Percentiles rank a stretch among this genome's conserved stretches.
Conservation (phyloP, 2,329 filamentous ascomycete species). For the Xylaria sp. region DNA sequence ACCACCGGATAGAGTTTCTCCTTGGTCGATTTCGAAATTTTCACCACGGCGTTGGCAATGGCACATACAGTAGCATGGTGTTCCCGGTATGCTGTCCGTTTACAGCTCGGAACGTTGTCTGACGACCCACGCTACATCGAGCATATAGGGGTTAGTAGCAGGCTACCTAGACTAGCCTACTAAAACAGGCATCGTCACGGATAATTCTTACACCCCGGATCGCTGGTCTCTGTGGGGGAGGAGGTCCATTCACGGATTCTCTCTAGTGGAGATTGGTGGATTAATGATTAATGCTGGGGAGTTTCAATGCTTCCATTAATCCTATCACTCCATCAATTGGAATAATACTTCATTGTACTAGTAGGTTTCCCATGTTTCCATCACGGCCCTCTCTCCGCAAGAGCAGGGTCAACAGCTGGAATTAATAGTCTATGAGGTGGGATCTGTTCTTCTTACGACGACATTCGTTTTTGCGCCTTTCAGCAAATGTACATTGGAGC, state of each 20-base stretch:
- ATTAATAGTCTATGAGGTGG: background rate
- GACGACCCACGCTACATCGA: constrained; percentile 4
- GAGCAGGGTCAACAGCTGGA: background rate
- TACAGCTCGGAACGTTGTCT: constrained; percentile 25
- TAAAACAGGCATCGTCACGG: background rate
- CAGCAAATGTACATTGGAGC: background rate
- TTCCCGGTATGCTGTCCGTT: constrained; percentile 9
- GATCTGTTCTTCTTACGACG: background rate
- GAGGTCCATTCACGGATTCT: background rate
- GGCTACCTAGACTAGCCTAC: background rate
- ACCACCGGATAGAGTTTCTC: constrained; percentile 27
- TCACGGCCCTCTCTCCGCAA: background rate
- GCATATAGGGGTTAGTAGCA: background rate
- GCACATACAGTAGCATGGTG: background rate
- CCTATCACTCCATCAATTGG: background rate
- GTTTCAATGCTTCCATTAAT: background rate
- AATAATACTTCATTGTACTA: background rate
- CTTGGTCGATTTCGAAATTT: constrained; percentile 2
- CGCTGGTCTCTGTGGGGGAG: constrained; percentile 7
- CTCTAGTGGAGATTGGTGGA: constrained; percentile 33
- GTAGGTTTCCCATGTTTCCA: background rate
- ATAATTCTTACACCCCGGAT: background rate
- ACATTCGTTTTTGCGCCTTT: background rate
- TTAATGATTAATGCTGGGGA: constrained; percentile 27
- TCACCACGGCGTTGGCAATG: background rate